These are phyloP conservation scores for Angomonas deanei DNA, from an alignment of 208 protist species.

Conservation along the genomic window DNA sequence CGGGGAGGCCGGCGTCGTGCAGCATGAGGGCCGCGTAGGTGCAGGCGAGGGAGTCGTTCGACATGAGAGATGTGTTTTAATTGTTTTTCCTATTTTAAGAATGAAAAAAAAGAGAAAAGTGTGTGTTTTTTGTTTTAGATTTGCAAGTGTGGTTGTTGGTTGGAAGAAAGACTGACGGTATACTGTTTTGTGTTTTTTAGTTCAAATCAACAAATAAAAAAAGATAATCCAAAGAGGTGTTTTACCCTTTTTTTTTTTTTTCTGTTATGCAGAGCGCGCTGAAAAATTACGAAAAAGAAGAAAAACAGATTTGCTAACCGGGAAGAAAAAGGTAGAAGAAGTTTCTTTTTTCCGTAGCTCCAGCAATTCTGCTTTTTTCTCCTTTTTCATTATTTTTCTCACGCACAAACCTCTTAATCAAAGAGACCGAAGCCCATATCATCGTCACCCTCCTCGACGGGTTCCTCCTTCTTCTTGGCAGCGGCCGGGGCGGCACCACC, in stretches of 20 bases:
- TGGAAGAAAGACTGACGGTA: not conserved
- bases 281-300: no score
- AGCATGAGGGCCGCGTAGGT: slow-evolving; percentile 81
- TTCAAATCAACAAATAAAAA: slow-evolving; percentile 1
- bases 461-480: not conserved
- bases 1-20: slow-evolving; percentile 59
- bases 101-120: not conserved
- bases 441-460: slow-evolving; percentile 47
- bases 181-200: not conserved
- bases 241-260: slow-evolving; percentile 1
- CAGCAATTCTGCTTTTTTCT: not conserved
- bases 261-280: not conserved
- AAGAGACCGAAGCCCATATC: slow-evolving; percentile 80
- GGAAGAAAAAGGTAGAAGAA: not conserved
- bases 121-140: not conserved
- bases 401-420: slow-evolving; percentile 21
- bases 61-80: slow-evolving; percentile 20
- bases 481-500: slow-evolving; percentile 7
- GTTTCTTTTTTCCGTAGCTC: not conserved
- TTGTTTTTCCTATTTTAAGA: not conserved
- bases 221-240: not conserved
- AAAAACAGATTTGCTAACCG: not conserved
- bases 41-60: slow-evolving; percentile 69
- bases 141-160: not conserved
- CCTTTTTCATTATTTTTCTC: not conserved